Percentiles rank a stretch among this genome's conserved stretches.
phyloP scores from a whole-genome alignment of 2,329 filamentous ascomycete genomes.

The Coccinonectria pachysandricola region DNA sequence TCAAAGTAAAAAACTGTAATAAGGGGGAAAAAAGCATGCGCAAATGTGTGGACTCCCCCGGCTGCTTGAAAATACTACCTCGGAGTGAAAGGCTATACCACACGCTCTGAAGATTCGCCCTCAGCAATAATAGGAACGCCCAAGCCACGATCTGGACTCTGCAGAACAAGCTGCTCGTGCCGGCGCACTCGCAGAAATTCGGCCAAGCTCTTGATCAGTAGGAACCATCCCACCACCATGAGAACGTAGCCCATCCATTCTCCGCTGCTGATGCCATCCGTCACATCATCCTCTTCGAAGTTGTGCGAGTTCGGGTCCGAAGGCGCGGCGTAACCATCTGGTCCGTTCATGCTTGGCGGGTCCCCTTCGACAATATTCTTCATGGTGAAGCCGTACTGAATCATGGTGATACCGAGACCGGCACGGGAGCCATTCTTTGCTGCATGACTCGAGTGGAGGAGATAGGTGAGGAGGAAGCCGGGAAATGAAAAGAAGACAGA shows the following conservation, averaged over 20 bases:
- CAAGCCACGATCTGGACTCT: slow-evolving; percentile 82
- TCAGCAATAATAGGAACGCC: slow-evolving; percentile 78
- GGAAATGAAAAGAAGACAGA: slow-evolving; percentile 95
- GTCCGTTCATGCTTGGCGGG: slow-evolving; percentile 34
- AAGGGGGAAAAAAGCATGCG: too few relatives aligned
- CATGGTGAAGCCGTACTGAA: slow-evolving; percentile 97
- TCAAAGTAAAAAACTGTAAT: too few relatives aligned
- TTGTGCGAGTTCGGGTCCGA: slow-evolving; percentile 83
- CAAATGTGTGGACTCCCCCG: too few relatives aligned
- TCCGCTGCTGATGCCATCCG: slow-evolving; percentile 52
- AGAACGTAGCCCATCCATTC: slow-evolving; percentile 88
- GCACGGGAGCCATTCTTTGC: slow-evolving; percentile 95
- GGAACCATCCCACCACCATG: slow-evolving; percentile 98
- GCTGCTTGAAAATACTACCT: too few relatives aligned
- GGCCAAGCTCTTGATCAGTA: slow-evolving; percentile 84
- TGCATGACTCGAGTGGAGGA: slow-evolving; percentile 93
- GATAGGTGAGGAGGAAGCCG: slow-evolving; percentile 94
- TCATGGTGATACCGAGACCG: slow-evolving; percentile 85
- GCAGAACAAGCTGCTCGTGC: slow-evolving; percentile 86
- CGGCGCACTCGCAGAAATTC: slow-evolving; percentile 81
- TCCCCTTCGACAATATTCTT: slow-evolving; percentile 47
- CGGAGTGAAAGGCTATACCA: too few relatives aligned
- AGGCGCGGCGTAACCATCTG: slow-evolving; percentile 57
- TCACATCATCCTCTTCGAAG: slow-evolving; percentile 66
- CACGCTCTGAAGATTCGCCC: slow-evolving; percentile 68